Base-by-base conservation (phyloP, 768 basidiomycete species). In the Lactarius trivialis region DNA sequence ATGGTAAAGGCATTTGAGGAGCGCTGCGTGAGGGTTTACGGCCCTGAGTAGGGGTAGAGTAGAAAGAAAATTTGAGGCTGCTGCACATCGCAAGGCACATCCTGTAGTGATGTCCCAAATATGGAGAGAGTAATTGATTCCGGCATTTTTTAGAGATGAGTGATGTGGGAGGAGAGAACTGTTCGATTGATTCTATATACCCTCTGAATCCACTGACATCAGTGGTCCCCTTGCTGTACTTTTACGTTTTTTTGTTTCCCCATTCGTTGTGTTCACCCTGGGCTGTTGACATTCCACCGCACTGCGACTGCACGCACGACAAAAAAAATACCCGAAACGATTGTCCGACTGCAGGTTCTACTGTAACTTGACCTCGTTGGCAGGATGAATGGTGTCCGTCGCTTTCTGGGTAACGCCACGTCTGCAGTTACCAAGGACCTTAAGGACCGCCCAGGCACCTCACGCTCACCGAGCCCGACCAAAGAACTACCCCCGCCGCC, bases 1-100 rank as follows among this genome's bases (percentile, higher is more conserved):
- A 98, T 97, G 93, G 86, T 98, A 26, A 77, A 86, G 57, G 94
- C 95, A 1, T 99, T 99, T 68, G 94, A 98, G 75, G 80, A 87
- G 65, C 82, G 94, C 30, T 96, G 93, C 72, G 50, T 78, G 59
- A 76, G 80, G 55, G 77, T 96, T 6, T 94, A 93, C 68, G 89
- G 91, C 5, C 71, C 71, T 21, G 73, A 77, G 30, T 24, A 24
- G 45, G 28, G 41, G 14, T 45, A 57, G 41, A 48, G 9, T 36
- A 43, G 37, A 37, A 4, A 32, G n/a, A n/a, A n/a, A 26, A 17
- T 50, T 43, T 43, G 41, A 43, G 6, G 9, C 6, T 9, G 7
- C 7, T 1, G 4, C 33, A 11, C 11, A 5, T 9, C 8, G 33
- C 1, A 2, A 11, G 7, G 1, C 17, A 17, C 15, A 17, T 17